These are phyloP conservation scores for Salix purpurea DNA, from an alignment of 345 rosid species.

Conservation along the genomic window DNA sequence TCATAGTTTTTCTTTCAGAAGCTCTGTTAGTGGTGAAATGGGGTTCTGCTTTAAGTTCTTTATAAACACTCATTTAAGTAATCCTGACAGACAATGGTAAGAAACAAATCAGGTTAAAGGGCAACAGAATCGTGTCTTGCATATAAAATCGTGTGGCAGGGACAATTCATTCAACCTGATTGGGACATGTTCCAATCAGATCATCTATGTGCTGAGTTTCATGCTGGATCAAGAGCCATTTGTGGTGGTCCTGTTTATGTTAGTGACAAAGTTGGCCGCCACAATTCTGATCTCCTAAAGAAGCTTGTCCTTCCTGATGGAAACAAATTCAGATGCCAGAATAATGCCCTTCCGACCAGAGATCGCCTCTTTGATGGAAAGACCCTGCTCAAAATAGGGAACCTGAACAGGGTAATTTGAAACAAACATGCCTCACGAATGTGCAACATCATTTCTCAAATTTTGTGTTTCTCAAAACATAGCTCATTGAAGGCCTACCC, in stretches of 20 bases:
- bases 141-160: constrained; percentile 4
- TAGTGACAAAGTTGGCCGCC: constrained; percentile 24
- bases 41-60: no score
- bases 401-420: background rate
- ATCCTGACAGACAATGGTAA: no score
- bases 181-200: constrained; percentile 33
- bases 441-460: background rate
- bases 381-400: background rate
- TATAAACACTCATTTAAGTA: no score
- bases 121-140: no score
- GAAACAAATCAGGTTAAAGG: no score
- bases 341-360: constrained; percentile 27
- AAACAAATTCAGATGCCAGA: constrained; percentile 18
- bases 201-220: constrained; percentile 28
- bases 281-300: constrained; percentile 27
- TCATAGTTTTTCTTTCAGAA: no score
- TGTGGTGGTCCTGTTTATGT: constrained; percentile 25
- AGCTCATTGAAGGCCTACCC: background rate
- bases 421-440: no score
- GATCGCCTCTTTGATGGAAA: constrained; percentile 20
- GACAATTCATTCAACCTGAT: constrained; percentile 33
- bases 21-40: no score
- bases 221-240: constrained; percentile 31
- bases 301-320: constrained; percentile 27
- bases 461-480: constrained; percentile 6